Percentiles rank a stretch among this genome's conserved stretches.
Evolutionary conservation across 805 yeast species (phyloP).

Genomic region (Isabelozyma pseudorhagii): DNA sequence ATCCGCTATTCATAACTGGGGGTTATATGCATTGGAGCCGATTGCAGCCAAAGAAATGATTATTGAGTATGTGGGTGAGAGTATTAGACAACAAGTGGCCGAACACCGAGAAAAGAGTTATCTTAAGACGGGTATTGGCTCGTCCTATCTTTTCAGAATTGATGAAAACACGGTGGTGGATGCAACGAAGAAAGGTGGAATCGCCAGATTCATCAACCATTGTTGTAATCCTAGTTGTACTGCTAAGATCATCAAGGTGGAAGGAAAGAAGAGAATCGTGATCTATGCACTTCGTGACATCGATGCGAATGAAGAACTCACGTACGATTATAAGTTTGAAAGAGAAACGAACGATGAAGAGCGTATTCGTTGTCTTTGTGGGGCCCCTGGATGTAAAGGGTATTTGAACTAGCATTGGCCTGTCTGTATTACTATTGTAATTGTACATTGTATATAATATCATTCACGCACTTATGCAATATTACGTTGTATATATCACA

Average conservation of each 20-base stretch:
- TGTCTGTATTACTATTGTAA: not conserved
- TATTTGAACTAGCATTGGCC: conserved; percentile 56
- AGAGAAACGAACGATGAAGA: conserved; percentile 86
- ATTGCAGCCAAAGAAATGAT: conserved; percentile 97
- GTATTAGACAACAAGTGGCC: conserved; percentile 89
- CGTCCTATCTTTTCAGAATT: conserved; percentile 86
- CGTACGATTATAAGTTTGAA: conserved; percentile 95
- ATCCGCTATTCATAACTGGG: conserved; percentile 98
- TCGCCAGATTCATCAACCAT: conserved; percentile 94
- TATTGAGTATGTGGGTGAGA: conserved; percentile 95
- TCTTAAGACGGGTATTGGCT: conserved; percentile 88
- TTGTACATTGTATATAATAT: too few relatives aligned
- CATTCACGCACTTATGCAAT: too few relatives aligned
- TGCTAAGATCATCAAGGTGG: conserved; percentile 93
- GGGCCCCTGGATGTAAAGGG: conserved; percentile 93
- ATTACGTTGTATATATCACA: too few relatives aligned
- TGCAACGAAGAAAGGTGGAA: conserved; percentile 96
- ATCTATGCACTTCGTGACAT: conserved; percentile 90
- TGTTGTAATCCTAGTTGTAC: conserved; percentile 98
- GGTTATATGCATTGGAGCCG: conserved; percentile 91
- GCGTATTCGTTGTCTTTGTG: conserved; percentile 88
- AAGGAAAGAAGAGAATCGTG: conserved; percentile 89
- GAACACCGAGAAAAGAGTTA: conserved; percentile 88
- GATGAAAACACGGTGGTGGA: conserved; percentile 95
- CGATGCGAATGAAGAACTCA: conserved; percentile 84